Conservation (phyloP, 2,329 filamentous ascomycete genomes). For the Xylariaceae sp. region DNA sequence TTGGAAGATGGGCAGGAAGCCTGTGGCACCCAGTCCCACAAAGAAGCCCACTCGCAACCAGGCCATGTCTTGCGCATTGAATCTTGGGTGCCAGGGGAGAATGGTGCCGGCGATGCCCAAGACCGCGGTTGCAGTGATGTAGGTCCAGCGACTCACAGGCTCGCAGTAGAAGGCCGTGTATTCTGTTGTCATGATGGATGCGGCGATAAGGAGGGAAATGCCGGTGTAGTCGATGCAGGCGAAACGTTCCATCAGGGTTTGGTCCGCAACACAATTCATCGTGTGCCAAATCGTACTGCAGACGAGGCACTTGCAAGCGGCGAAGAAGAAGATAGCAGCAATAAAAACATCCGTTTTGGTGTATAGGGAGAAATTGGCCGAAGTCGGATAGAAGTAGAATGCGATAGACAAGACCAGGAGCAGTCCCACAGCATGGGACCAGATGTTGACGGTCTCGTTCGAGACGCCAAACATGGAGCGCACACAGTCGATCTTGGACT, state of each 20-base stretch:
- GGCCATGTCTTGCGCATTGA: conserved; percentile 87
- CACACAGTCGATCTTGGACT: conserved; percentile 84
- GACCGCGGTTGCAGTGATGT: conserved; percentile 72
- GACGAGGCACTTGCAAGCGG: conserved; percentile 86
- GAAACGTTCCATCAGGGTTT: conserved; percentile 84
- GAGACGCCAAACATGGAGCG: conserved; percentile 75
- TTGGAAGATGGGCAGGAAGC: conserved; percentile 82
- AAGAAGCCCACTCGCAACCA: conserved; percentile 92
- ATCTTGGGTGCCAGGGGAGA: conserved; percentile 90
- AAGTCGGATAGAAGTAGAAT: conserved; percentile 92
- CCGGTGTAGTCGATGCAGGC: conserved; percentile 98
- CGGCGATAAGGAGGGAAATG: conserved; percentile 88
- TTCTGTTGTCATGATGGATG: conserved; percentile 95
- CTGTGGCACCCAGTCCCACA: conserved; percentile 76
- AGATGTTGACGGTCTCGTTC: conserved; percentile 96
- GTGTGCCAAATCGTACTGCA: conserved; percentile 98
- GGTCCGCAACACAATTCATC: conserved; percentile 93
- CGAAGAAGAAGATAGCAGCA: conserved; percentile 91
- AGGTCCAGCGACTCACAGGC: conserved; percentile 74
- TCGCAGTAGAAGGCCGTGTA: conserved; percentile 99
- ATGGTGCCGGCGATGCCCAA: conserved; percentile 84
- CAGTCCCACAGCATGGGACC: conserved; percentile 89
- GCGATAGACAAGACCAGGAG: conserved; percentile 79
- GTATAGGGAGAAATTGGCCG: conserved; percentile 76
- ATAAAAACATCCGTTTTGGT: conserved; percentile 85